Conservation (phyloP, 2,329 filamentous ascomycete species). For the Dactylellina parvicollis region DNA sequence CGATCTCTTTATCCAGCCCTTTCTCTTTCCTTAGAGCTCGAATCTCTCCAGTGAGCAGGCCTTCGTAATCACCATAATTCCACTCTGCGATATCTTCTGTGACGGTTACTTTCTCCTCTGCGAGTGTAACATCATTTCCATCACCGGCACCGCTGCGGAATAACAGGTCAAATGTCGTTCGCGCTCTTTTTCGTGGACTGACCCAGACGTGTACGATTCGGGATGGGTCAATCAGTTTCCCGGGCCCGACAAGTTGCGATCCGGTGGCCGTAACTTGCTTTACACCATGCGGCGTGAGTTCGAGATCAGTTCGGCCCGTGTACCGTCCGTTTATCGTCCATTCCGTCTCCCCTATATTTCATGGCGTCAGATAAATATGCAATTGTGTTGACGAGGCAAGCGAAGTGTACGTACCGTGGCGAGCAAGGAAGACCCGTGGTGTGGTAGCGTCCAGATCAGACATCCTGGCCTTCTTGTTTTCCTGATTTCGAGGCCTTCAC, state of each 20-base stretch:
- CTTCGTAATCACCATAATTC: constrained; percentile 67
- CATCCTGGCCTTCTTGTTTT: too few species aligned
- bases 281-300: constrained; percentile 62
- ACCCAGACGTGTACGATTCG: constrained; percentile 64
- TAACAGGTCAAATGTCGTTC: constrained; percentile 64
- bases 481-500: not conserved
- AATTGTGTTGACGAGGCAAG: not conserved
- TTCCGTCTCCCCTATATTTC: constrained; percentile 63
- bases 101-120: constrained; percentile 60
- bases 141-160: constrained; percentile 58
- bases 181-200: constrained; percentile 65
- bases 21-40: constrained; percentile 60
- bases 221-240: constrained; percentile 65
- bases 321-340: constrained; percentile 65
- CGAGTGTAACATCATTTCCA: constrained; percentile 50
- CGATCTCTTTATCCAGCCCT: constrained; percentile 63
- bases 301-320: constrained; percentile 63
- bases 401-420: constrained; percentile 60
- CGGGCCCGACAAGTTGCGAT: constrained; percentile 63
- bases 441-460: constrained; percentile 55
- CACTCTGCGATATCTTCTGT: constrained; percentile 65
- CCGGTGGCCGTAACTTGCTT: constrained; percentile 63
- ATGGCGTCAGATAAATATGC: not conserved
- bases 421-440: constrained; percentile 62
- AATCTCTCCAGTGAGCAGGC: constrained; percentile 64